Base-by-base conservation (phyloP, 257 asterid species). In the Nicotiana attenuata region DNA sequence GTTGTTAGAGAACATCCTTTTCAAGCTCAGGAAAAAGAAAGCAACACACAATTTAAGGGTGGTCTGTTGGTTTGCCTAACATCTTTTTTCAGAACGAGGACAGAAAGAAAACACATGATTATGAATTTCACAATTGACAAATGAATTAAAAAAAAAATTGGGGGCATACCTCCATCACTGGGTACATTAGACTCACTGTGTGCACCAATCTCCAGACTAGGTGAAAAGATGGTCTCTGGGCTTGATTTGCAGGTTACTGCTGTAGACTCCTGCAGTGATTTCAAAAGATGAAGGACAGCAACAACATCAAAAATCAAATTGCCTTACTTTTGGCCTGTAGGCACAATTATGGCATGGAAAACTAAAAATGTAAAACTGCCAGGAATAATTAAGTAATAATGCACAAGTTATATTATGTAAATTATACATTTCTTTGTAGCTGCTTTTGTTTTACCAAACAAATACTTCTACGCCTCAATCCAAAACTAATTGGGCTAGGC, bases 201-300 rank as follows among this genome's bases (percentile, higher is more conserved):
- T 65, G 83, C 81, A 79, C 89, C 92, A 50, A 89, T 85, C 80
- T 92, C 97, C 85, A 89, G 82, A 84, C 91, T 87, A 22, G 95
- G 95, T 29, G 98, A 95, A 85, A 93, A 93, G 76, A 95, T 92
- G n/a, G 97, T 90, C 85, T 91, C 97, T 20, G 87, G 80, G 89
- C 92, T 90, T 83, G 96, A 83, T 31, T 91, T 29, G 85, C 91
- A 89, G 60, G 89, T 77, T 80, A 90, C 83, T 82, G 85, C 26
- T 59, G 87, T 80, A 77, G 90, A 85, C 79, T 90, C 97, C 99
- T 93, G 82, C 87, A 80, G 50, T 15, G 60, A 53, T 82, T 65
- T 71, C 82, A 63, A 50, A 75, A 75, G 52, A 82, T 65, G 61
- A 60, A 80, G 80, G 81, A 64, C 57, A 80, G 83, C 47, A 28